Evolutionary conservation across 768 basidiomycete species (phyloP), one percentile per base, ranked within the genome.

Genomic region (Kwoniella heveanensis): DNA sequence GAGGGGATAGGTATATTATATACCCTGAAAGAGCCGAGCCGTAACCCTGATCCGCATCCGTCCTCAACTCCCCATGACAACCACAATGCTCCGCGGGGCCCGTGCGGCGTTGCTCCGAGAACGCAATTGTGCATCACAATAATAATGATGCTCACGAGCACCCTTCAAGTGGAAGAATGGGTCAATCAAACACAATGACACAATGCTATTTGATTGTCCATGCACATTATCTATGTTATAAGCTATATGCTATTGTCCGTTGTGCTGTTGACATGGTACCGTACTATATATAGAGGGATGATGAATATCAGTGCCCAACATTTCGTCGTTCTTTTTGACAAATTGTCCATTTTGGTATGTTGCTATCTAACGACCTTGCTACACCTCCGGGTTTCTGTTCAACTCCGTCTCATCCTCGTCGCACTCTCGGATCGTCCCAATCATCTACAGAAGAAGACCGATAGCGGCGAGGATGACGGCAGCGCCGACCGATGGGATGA

Each of bases 401-500:
- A n/a, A n/a, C n/a, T n/a, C n/a, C n/a, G n/a, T n/a, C n/a, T n/a
- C n/a, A n/a, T n/a, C n/a, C n/a, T n/a, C n/a, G n/a, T n/a, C n/a
- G n/a, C n/a, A n/a, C n/a, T n/a, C n/a, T n/a, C n/a, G n/a, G 32
- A 32, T 32, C 32, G 32, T 32, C 32, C 32, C 13, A 5, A 32
- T n/a, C n/a, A n/a, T 32, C 36, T 60, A 60, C 2, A 60, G 32
- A 2, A 60, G 26, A 15, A 53, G 32, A 8, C 58, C 58, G 25
- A 60, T 2, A 39, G 49, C 58, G 4, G 49, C 50, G 21, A 60
- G 26, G 22, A 60, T 13, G 36, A 46, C 49, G 7, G 58, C 49
- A 25, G 36, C 24, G 13, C 58, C 58, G 24, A 55, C 21, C 13
- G 53, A 55, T 22, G 60, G 60, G 17, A 62, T 32, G 52, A 48